phyloP scores from a whole-genome alignment of 2,329 filamentous ascomycete genomes.

The Neoarthrinium moseri region DNA sequence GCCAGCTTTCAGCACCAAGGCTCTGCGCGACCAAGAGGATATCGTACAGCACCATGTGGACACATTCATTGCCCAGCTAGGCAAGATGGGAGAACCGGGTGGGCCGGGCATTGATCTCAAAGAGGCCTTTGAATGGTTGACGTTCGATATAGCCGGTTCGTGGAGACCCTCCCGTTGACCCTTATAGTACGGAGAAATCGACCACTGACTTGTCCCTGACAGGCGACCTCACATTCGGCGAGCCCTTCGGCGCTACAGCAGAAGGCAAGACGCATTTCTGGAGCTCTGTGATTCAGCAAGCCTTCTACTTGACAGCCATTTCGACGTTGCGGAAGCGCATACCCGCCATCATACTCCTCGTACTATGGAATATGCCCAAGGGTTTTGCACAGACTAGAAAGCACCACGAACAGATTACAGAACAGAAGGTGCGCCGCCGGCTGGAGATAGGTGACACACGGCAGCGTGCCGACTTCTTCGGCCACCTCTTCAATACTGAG shows the following conservation, averaged over 20 bases:
- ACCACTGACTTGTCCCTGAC: not conserved
- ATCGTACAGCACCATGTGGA: slow-evolving; percentile 28
- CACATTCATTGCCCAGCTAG: slow-evolving; percentile 24
- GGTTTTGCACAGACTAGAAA: not conserved
- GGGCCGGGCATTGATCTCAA: slow-evolving; percentile 20
- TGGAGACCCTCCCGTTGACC: not conserved
- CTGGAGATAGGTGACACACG: not conserved
- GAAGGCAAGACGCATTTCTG: not conserved
- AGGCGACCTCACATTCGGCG: slow-evolving; percentile 14
- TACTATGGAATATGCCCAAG: not conserved
- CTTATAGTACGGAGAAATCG: not conserved
- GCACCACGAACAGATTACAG: not conserved
- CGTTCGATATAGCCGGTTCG: slow-evolving; percentile 29
- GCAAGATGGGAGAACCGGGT: slow-evolving; percentile 11
- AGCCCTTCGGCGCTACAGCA: slow-evolving; percentile 2
- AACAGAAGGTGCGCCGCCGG: not conserved
- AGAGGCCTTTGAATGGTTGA: slow-evolving; percentile 23
- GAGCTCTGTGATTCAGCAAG: not conserved
- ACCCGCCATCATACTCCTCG: not conserved
- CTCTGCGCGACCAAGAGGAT: slow-evolving; percentile 26
- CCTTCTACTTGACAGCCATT: not conserved
- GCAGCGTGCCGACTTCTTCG: not conserved
- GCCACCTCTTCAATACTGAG: not conserved
- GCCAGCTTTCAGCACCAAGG: slow-evolving; percentile 23
- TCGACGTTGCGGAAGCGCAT: not conserved